These are phyloP conservation scores for Malassezia pachydermatis DNA, from an alignment of 1,284 basidiomycete species.

Conservation along the genomic window DNA sequence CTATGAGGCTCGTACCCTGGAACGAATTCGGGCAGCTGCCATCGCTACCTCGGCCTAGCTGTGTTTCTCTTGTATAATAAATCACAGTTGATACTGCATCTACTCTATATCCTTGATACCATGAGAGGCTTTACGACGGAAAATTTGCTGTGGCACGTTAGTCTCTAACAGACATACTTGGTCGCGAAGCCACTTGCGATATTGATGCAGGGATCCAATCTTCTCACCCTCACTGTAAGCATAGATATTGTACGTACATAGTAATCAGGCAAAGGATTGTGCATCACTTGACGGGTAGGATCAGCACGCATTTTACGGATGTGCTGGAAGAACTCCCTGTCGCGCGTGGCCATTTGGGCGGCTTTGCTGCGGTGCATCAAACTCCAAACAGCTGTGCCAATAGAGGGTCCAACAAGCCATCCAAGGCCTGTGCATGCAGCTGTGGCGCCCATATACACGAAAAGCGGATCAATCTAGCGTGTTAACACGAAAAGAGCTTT, in stretches of 20 bases:
- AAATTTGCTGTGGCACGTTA: slow-evolving; percentile 20
- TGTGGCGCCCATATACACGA: slow-evolving; percentile 36
- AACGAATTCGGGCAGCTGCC: slow-evolving; percentile 7
- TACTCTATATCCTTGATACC: slow-evolving; percentile 24
- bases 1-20: slow-evolving; percentile 13
- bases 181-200: slow-evolving; percentile 45
- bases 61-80: too few species aligned
- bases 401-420: slow-evolving; percentile 38
- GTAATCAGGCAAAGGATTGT: slow-evolving; percentile 44
- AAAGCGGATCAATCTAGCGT: slow-evolving; percentile 30
- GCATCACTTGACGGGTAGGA: slow-evolving; percentile 35
- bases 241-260: slow-evolving; percentile 20
- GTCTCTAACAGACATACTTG: slow-evolving; percentile 18
- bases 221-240: slow-evolving; percentile 30
- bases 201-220: slow-evolving; percentile 38
- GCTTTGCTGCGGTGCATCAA: slow-evolving; percentile 30
- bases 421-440: slow-evolving; percentile 35
- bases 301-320: slow-evolving; percentile 37
- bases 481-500: not conserved
- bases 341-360: slow-evolving; percentile 31
- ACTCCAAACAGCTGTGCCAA: slow-evolving; percentile 33
- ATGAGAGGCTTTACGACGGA: slow-evolving; percentile 38
- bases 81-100: not conserved
- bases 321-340: slow-evolving; percentile 38
- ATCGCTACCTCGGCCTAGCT: too few species aligned